Conservation (phyloP, 257 asterid species). For the Mitragyna speciosa region DNA sequence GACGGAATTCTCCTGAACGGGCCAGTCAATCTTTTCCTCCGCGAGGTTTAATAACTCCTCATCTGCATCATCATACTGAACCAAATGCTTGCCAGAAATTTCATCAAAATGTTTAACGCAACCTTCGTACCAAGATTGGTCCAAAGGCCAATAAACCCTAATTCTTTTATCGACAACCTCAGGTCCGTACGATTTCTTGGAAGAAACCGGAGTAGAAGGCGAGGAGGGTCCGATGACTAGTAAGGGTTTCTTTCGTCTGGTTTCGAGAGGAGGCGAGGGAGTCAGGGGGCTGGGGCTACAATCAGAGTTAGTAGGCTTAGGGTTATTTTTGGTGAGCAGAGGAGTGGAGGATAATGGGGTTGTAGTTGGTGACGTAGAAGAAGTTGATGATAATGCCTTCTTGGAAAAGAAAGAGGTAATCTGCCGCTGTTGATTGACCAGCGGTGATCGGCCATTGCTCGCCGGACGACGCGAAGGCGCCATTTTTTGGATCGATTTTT, state of each 20-base stretch:
- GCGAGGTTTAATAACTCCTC: slow-evolving; percentile 64
- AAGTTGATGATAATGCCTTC: slow-evolving; percentile 35
- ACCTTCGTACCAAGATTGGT: slow-evolving; percentile 82
- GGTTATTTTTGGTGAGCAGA: slow-evolving; percentile 33
- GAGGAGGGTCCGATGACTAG: slow-evolving; percentile 50
- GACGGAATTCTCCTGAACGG: slow-evolving; percentile 38
- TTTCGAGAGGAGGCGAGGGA: slow-evolving; percentile 46
- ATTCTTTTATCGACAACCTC: slow-evolving; percentile 64
- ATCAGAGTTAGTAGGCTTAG: slow-evolving; percentile 46
- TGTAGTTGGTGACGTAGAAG: slow-evolving; percentile 40
- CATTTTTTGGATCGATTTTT: neutral
- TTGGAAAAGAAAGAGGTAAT: slow-evolving; percentile 84
- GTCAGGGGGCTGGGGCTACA: slow-evolving; percentile 33
- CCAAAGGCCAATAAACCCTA: slow-evolving; percentile 82
- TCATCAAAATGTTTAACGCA: slow-evolving; percentile 62
- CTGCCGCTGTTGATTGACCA: slow-evolving; percentile 79
- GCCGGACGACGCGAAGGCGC: slow-evolving; percentile 49
- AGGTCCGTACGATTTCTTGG: slow-evolving; percentile 36
- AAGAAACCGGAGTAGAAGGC: slow-evolving; percentile 27
- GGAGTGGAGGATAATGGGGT: slow-evolving; percentile 40
- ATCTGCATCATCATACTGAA: slow-evolving; percentile 79
- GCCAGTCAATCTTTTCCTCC: slow-evolving; percentile 66
- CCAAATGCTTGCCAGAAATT: slow-evolving; percentile 71
- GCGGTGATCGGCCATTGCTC: slow-evolving; percentile 87
- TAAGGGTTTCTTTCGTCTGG: slow-evolving; percentile 48